Base-by-base conservation (phyloP, 306 rosid species). In the Quercus aquifolioides region DNA sequence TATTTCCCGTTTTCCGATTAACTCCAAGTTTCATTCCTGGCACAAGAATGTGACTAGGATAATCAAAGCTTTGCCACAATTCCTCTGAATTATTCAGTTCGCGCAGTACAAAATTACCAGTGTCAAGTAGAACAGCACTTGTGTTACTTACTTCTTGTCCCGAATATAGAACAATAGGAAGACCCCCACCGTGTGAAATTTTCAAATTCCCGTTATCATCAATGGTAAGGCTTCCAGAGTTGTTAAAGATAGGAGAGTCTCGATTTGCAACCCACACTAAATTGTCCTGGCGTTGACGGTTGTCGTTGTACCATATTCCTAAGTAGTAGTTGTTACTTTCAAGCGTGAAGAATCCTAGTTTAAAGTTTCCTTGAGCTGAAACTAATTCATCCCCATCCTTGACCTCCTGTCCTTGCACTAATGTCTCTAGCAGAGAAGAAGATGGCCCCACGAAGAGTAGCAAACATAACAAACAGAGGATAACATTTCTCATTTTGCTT, bases 21-120 rank as follows among this genome's bases (percentile, higher is more conserved):
- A 79, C 33, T 15, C 86, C 83, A 21, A 79, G 38, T 43, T 79
- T 83, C 86, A 79, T 83, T 46, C 64, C 71, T n/a, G 80, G 77
- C 8, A 78, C 28, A 58, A 83, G 83, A 13, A 67, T 78, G 12
- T 78, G 77, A 5, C 77, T 78, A 19, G 83, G 86, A 60, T 69
- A 55, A 51, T 83, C 86, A 58, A 78, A 78, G 76, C 83, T 83
- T 31, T 83, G 77, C 86, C 86, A 83, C 69, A 67, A 71, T 11
- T 74, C 83, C 54, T 74, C 70, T 19, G 71, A 35, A 33, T 33
- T 33, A 25, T 49, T 80, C n/a, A 57, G 28, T 54, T 73, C 79
- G 4, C 59, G n/a, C 15, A 84, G 75, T 5, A 80, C 60, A 71
- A 84, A 74, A 51, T 80, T 80, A 5, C 84, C 79, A 31, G 4